Conservation (phyloP, 352 stramenopile species). For the Pythium myriotylum region DNA sequence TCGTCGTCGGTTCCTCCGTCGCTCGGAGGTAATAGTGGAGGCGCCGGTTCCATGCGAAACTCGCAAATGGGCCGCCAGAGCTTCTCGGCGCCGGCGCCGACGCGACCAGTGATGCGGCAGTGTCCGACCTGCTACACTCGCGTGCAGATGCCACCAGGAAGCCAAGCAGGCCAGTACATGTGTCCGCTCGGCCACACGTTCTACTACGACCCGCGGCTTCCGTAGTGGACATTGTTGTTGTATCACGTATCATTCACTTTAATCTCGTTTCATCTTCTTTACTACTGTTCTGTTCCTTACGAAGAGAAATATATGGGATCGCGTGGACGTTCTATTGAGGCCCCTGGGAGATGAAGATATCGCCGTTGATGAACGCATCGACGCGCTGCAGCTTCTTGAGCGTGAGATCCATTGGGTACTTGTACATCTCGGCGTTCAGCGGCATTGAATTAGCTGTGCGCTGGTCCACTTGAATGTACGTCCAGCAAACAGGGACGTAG, state of each 20-base stretch:
- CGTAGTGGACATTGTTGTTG: neutral
- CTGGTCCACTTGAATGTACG: slow-evolving; percentile 81
- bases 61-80: slow-evolving; percentile 26
- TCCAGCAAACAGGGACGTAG: slow-evolving; percentile 78
- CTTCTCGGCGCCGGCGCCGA: slow-evolving; percentile 25
- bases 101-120: slow-evolving; percentile 76
- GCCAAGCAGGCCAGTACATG: slow-evolving; percentile 88
- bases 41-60: slow-evolving; percentile 29
- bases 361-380: slow-evolving; percentile 76
- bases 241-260: neutral
- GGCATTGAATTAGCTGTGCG: slow-evolving; percentile 71
- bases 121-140: slow-evolving; percentile 87
- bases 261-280: neutral
- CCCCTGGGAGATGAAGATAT: slow-evolving; percentile 71
- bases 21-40: slow-evolving; percentile 15
- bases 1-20: slow-evolving; percentile 12
- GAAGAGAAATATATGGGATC: too few relatives aligned
- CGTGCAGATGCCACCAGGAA: slow-evolving; percentile 86
- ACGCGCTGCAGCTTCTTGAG: slow-evolving; percentile 71
- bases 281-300: neutral
- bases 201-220: slow-evolving; percentile 76
- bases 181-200: slow-evolving; percentile 88
- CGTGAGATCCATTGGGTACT: slow-evolving; percentile 75
- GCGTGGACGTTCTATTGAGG: slow-evolving; percentile 25
- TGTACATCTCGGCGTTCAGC: slow-evolving; percentile 83